phyloP scores from a whole-genome alignment of 1,139 yeast genomes.

The Geotrichum phurueaensis region DNA sequence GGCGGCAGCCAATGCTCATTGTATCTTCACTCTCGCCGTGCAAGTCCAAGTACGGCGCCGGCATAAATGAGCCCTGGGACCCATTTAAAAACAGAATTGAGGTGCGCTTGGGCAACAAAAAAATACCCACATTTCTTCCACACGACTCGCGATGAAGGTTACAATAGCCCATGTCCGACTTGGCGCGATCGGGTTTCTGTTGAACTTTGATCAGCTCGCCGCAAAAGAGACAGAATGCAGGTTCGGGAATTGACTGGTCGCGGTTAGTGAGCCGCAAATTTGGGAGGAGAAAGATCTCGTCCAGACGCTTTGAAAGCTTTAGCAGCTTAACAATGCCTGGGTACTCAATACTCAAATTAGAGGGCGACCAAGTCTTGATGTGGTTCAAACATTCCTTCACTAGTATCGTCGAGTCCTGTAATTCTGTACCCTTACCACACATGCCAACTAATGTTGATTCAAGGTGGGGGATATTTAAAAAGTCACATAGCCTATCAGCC shows the following conservation, averaged over 20 bases:
- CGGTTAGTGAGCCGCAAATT: conserved; percentile 26
- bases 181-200: conserved; percentile 32
- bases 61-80: conserved; percentile 70
- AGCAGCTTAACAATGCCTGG: conserved; percentile 61
- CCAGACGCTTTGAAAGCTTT: conserved; percentile 61
- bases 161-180: conserved; percentile 34
- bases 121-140: conserved; percentile 66
- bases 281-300: conserved; percentile 48
- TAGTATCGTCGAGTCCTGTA: conserved; percentile 2
- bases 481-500: conserved; percentile 51
- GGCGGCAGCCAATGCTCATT: conserved; percentile 38
- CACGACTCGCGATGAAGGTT: conserved; percentile 41
- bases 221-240: conserved; percentile 84
- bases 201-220: conserved; percentile 67
- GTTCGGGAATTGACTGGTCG: conserved; percentile 45
- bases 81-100: conserved; percentile 56
- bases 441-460: conserved; percentile 28
- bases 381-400: conserved; percentile 4
- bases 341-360: conserved; percentile 41
- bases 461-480: conserved; percentile 48
- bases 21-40: conserved; percentile 87
- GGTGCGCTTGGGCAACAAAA: conserved; percentile 69
- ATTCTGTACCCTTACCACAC: conserved; percentile 12
- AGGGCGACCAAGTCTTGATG: conserved; percentile 3
- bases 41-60: conserved; percentile 77